phyloP scores from a whole-genome alignment of 2,329 filamentous ascomycete genomes.

The Aureobasidium sp. region DNA sequence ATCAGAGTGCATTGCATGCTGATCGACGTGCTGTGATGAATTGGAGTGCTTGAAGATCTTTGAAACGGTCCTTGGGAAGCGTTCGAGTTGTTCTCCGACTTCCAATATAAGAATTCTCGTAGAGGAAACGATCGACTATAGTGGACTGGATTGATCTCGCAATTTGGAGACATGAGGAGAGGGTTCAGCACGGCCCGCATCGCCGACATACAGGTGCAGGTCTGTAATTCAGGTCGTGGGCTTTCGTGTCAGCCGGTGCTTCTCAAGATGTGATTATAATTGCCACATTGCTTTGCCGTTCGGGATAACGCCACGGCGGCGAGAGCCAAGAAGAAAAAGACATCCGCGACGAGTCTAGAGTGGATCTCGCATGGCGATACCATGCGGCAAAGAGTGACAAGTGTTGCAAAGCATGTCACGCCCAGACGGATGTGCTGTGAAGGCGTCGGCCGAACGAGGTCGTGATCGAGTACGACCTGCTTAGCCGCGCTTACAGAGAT shows the following conservation, averaged over 20 bases:
- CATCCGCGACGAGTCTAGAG: background rate
- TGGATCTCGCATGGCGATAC: background rate
- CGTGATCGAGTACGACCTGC: background rate
- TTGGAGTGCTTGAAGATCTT: background rate
- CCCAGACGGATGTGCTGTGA: background rate
- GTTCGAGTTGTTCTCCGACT: background rate
- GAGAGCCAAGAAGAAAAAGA: background rate
- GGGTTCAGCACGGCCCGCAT: background rate
- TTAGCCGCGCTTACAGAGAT: background rate
- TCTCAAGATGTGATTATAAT: background rate
- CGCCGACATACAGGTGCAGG: background rate
- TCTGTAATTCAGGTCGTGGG: background rate
- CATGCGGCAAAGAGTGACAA: background rate
- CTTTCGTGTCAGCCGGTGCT: slow-evolving; percentile 1
- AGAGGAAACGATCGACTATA: background rate
- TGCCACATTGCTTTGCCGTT: slow-evolving; percentile 5
- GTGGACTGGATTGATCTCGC: background rate
- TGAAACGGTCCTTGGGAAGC: background rate
- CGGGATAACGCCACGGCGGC: background rate
- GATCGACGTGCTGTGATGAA: background rate
- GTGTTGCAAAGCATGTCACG: slow-evolving; percentile 5
- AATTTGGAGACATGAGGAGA: background rate
- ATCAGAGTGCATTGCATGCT: background rate
- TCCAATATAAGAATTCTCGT: background rate
- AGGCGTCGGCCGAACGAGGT: background rate